Conservation (phyloP, 1,284 basidiomycete species). For the Leccinum fallax region DNA sequence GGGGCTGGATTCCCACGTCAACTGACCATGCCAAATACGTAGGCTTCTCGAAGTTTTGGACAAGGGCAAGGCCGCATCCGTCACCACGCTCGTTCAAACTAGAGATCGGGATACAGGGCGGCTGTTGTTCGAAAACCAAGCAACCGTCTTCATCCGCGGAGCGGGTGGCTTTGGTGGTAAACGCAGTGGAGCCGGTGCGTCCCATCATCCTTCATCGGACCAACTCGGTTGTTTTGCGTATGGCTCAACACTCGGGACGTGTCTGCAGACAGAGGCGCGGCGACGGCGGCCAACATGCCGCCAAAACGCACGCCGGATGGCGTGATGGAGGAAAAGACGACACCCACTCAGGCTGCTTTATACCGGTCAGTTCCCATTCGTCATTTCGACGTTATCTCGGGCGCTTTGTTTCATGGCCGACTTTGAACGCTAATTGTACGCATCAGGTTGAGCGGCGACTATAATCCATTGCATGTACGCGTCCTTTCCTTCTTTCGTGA, state of each 20-base stretch:
- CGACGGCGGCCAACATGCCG: conserved; percentile 81
- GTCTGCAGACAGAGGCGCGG: conserved; percentile 82
- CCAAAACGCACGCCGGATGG: conserved; percentile 86
- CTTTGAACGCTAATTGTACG: neutral
- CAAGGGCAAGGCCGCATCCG: conserved; percentile 91
- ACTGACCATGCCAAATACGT: conserved; percentile 4
- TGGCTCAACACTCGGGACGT: neutral
- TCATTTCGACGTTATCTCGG: neutral
- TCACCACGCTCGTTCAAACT: conserved; percentile 79
- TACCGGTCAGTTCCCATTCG: conserved; percentile 64
- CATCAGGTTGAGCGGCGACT: conserved; percentile 81
- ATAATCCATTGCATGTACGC: conserved; percentile 87
- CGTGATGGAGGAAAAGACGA: conserved; percentile 86
- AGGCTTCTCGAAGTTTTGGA: conserved; percentile 82
- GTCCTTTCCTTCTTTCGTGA: neutral
- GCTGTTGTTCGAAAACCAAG: conserved; percentile 90
- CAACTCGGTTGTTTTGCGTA: neutral
- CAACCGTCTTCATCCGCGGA: conserved; percentile 92
- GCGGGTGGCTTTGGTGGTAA: conserved; percentile 96
- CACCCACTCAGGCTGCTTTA: conserved; percentile 80
- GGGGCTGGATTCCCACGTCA: neutral
- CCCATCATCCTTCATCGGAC: neutral
- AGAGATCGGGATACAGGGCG: conserved; percentile 80
- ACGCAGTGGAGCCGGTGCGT: conserved; percentile 74
- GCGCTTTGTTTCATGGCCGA: conserved; percentile 4